phyloP scores from a whole-genome alignment of 768 basidiomycete genomes.

The Kwoniella dejecticola region DNA sequence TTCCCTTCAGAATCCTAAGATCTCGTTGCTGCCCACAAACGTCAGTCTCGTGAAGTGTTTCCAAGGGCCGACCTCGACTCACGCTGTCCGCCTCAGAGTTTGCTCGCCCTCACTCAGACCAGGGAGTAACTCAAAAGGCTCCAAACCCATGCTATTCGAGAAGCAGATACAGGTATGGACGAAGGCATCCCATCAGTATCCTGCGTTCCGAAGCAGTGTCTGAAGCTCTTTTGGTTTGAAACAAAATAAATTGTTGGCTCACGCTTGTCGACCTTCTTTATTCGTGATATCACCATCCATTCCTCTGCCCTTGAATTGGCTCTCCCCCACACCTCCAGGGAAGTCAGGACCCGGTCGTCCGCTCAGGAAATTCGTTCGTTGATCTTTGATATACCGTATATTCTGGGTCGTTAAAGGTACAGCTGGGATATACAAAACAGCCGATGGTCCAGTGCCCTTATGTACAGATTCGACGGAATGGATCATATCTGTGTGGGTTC shows the following conservation, averaged over 20 bases:
- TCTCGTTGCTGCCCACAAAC: slow-evolving; percentile 20
- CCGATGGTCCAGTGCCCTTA: slow-evolving; percentile 40
- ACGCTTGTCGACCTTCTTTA: slow-evolving; percentile 56
- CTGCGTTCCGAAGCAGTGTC: too few relatives aligned
- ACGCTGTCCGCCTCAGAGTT: slow-evolving; percentile 25
- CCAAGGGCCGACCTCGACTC: too few relatives aligned
- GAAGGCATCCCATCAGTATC: too few relatives aligned
- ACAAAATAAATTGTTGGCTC: too few relatives aligned
- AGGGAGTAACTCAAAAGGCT: slow-evolving; percentile 30
- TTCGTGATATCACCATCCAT: slow-evolving; percentile 57
- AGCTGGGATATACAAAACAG: slow-evolving; percentile 53
- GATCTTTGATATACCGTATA: slow-evolving; percentile 63
- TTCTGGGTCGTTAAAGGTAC: slow-evolving; percentile 51
- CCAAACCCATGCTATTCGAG: slow-evolving; percentile 57
- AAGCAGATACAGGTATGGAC: too few relatives aligned
- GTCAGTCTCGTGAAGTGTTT: not conserved
- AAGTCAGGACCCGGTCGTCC: slow-evolving; percentile 74
- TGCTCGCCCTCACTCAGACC: slow-evolving; percentile 17
- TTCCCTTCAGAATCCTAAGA: slow-evolving; percentile 24
- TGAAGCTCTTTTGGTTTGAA: too few relatives aligned
- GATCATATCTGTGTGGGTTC: slow-evolving; percentile 38
- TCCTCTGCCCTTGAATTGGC: slow-evolving; percentile 58
- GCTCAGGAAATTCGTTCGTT: slow-evolving; percentile 65
- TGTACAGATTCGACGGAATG: slow-evolving; percentile 51
- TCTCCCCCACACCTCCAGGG: slow-evolving; percentile 59